Evolutionary conservation across 2,329 filamentous ascomycete genomes (phyloP).

Genomic region (Hypoxylon sp.): DNA sequence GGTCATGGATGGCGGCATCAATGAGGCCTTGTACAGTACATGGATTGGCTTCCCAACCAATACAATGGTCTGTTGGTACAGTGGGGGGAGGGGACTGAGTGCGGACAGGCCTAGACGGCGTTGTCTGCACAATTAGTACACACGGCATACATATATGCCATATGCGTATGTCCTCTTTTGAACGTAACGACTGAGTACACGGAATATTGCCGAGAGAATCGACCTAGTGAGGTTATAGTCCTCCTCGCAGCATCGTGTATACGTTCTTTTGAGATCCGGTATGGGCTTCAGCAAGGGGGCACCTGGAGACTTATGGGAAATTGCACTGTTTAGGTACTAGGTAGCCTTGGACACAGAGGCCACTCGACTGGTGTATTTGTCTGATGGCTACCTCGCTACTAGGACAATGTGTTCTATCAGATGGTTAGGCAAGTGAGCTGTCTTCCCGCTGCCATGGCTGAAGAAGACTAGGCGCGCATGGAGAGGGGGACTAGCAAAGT

Average conservation of each 20-base stretch:
- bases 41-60: constrained; percentile 44
- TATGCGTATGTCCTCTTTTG: constrained; percentile 8
- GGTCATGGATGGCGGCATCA: constrained; percentile 44
- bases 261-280: constrained; percentile 17
- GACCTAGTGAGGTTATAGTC: constrained; percentile 17
- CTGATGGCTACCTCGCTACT: background rate
- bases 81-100: constrained; percentile 38
- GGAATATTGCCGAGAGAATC: constrained; percentile 38
- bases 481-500: constrained; percentile 3
- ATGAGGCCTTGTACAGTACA: constrained; percentile 42
- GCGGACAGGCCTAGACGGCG: constrained; percentile 32
- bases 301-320: constrained; percentile 4
- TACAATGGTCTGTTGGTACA: constrained; percentile 36
- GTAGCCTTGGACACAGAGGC: constrained; percentile 7
- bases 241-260: constrained; percentile 15
- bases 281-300: constrained; percentile 15
- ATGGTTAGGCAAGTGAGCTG: background rate
- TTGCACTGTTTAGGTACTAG: too few relatives aligned
- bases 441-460: background rate
- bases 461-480: background rate
- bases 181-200: constrained; percentile 11
- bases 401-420: background rate
- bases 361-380: constrained; percentile 6
- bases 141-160: constrained; percentile 21
- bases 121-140: constrained; percentile 31